These are phyloP conservation scores for Sicyos edulis DNA, from an alignment of 306 rosid genomes.

Conservation along the genomic window DNA sequence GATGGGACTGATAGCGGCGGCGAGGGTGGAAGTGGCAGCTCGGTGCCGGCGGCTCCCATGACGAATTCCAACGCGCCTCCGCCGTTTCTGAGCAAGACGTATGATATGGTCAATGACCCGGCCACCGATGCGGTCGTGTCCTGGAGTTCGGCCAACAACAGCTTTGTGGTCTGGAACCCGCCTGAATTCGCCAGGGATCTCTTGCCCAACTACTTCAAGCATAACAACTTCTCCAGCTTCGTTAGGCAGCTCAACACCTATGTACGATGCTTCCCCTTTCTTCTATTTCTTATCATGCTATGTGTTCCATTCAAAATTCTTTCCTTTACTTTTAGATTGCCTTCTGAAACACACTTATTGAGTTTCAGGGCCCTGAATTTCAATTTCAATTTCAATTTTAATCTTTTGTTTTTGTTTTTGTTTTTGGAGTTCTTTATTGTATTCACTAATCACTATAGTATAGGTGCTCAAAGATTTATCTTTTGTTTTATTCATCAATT, in stretches of 20 bases:
- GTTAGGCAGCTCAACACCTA: slow-evolving; percentile 94
- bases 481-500: no score
- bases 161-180: slow-evolving; percentile 97
- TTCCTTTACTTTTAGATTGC: no score
- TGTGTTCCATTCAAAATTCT: not conserved
- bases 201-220: slow-evolving; percentile 87
- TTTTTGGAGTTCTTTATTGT: no score
- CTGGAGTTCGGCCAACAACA: slow-evolving; percentile 84
- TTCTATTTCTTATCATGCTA: not conserved
- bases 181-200: slow-evolving; percentile 93
- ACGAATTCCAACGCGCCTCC: slow-evolving; percentile 65
- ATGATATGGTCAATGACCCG: slow-evolving; percentile 93
- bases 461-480: no score
- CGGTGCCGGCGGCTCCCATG: slow-evolving; percentile 55
- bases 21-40: slow-evolving; percentile 23
- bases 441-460: no score
- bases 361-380: no score
- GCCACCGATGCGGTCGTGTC: slow-evolving; percentile 74
- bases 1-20: slow-evolving; percentile 29
- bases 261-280: slow-evolving; percentile 31
- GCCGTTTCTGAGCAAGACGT: slow-evolving; percentile 88
- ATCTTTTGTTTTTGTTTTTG: no score
- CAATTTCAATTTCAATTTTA: no score
- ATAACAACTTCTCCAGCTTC: slow-evolving; percentile 89
- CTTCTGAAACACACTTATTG: no score